Base-by-base conservation (phyloP, 1,284 basidiomycete species). In the Serendipita sp. region DNA sequence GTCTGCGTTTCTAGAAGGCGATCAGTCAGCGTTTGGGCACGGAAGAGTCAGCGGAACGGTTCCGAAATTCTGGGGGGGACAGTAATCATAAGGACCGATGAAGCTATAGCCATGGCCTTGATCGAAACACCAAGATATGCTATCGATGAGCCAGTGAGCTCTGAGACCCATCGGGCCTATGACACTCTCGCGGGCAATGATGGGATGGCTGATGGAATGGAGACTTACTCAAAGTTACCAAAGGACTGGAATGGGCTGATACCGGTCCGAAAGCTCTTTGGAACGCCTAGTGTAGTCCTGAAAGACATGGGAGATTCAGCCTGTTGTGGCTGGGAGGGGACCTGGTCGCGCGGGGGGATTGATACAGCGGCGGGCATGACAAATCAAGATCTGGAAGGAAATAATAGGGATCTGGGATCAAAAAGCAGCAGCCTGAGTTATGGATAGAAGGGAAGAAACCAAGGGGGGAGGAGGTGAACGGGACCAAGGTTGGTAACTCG, bases 231-330 rank as follows among this genome's bases (percentile, higher is more conserved):
- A 68, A 84, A 73, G 1, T 80, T 80, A 15, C 77, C 80, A 0
- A 85, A 72, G 30, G 85, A 73, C 66, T 82, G 79, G 0, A 81
- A 82, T 0, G 85, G 84, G 1, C 83, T 80, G 62, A 76, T 79
- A 34, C 79, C 81, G 12, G 82, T 78, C 62, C 81, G 80, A 71
- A 83, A 79, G 6, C 82, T 75, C 41, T 77, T 84, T 82, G 82
- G 65, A 81, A 58, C 53, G 15, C 15, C 53, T 10, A 58, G 32
- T 80, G 0, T 83, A 85, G 45, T 75, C 2, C 82, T 76, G 79
- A 82, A 87, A 12, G 85, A 87, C 60, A 85, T 75, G 60, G 85
- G 85, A 0, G 85, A 87, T 62, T 84, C 84, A 10, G 87, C 74
- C 30, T 58, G 70, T 85, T 82, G 67, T 83, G 79, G 60, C 82